These are phyloP conservation scores for Akanthomyces muscarius DNA, from an alignment of 2,329 filamentous ascomycete species.

Conservation along the genomic window DNA sequence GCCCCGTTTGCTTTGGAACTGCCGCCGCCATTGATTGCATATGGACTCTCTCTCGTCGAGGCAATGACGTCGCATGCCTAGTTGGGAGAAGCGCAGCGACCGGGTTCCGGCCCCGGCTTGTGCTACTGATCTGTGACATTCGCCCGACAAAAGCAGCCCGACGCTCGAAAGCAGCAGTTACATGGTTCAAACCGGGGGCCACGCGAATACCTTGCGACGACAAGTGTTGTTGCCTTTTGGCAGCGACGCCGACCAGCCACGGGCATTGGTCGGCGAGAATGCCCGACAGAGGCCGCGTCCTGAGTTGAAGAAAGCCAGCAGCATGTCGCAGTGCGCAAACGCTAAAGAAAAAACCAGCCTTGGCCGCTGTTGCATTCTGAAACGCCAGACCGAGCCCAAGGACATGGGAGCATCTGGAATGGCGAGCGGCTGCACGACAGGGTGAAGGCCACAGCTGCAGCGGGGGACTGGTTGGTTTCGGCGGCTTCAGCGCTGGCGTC, in stretches of 20 bases:
- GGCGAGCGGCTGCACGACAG: neutral
- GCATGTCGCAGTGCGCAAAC: neutral
- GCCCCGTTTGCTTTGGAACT: neutral
- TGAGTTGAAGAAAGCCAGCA: neutral
- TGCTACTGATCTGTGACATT: neutral
- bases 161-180: neutral
- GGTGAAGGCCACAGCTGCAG: neutral
- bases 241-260: neutral
- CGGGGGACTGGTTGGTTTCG: neutral
- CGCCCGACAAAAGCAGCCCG: neutral
- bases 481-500: neutral
- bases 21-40: neutral
- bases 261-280: neutral
- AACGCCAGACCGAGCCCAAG: neutral
- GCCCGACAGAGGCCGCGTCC: neutral
- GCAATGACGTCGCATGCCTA: neutral
- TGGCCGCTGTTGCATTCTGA: neutral
- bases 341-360: neutral
- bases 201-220: neutral
- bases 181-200: neutral
- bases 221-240: constrained; percentile 1
- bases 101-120: neutral
- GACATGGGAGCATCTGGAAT: neutral
- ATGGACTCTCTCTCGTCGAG: neutral
- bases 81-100: neutral